phyloP scores from a whole-genome alignment of 768 basidiomycete species.

The Pleurotus tuoliensis region DNA sequence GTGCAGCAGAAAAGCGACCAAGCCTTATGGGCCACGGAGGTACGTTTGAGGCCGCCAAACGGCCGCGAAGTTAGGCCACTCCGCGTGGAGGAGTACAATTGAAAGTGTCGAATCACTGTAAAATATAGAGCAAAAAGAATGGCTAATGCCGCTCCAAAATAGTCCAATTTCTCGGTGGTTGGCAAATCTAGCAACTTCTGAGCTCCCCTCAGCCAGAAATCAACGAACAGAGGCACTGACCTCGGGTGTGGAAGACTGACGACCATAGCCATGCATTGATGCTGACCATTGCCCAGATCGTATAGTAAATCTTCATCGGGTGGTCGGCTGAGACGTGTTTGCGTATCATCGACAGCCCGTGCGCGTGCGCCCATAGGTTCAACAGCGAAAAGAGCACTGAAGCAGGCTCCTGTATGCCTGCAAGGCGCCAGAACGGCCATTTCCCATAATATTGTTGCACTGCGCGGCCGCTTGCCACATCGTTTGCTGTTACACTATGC shows the following conservation, averaged over 20 bases:
- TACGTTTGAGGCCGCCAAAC: slow-evolving; percentile 12
- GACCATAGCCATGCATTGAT: slow-evolving; percentile 95
- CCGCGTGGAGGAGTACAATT: slow-evolving; percentile 53
- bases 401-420: slow-evolving; percentile 93
- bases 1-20: slow-evolving; percentile 56
- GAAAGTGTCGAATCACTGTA: slow-evolving; percentile 71
- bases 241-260: slow-evolving; percentile 87
- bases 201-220: slow-evolving; percentile 2
- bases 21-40: slow-evolving; percentile 15
- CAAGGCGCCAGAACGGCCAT: slow-evolving; percentile 91
- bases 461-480: slow-evolving; percentile 32
- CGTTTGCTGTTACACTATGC: slow-evolving; percentile 67
- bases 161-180: slow-evolving; percentile 86
- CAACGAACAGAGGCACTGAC: slow-evolving; percentile 36
- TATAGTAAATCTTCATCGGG: slow-evolving; percentile 68
- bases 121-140: slow-evolving; percentile 82
- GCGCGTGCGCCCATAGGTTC: slow-evolving; percentile 74
- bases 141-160: slow-evolving; percentile 87
- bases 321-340: slow-evolving; percentile 47
- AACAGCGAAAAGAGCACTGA: slow-evolving; percentile 86
- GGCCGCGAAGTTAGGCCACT: slow-evolving; percentile 22
- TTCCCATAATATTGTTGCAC: slow-evolving; percentile 90
- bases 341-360: slow-evolving; percentile 50
- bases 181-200: slow-evolving; percentile 56
- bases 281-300: slow-evolving; percentile 62